These are phyloP conservation scores for Calonectria crousiana DNA, from an alignment of 2,329 filamentous ascomycete species.

Conservation along the genomic window DNA sequence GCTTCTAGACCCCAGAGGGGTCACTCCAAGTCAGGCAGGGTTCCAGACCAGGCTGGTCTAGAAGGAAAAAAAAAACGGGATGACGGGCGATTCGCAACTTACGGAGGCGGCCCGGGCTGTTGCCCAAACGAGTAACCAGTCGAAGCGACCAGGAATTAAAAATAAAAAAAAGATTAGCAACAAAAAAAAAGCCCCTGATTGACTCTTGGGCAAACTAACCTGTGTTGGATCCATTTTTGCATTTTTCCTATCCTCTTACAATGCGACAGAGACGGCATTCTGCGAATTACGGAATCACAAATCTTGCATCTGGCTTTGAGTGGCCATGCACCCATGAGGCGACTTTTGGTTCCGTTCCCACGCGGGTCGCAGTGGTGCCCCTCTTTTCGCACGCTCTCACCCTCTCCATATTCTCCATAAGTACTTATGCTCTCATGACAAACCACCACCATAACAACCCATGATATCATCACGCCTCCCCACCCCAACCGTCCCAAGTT, in stretches of 20 bases:
- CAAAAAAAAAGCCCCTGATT: background rate
- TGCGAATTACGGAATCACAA: background rate
- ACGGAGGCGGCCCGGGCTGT: constrained; percentile 6
- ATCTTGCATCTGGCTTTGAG: background rate
- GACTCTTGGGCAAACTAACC: background rate
- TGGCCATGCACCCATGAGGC: background rate
- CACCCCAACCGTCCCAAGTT: constrained; percentile 11
- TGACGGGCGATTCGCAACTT: constrained; percentile 8
- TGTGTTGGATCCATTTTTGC: background rate
- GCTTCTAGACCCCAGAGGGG: background rate
- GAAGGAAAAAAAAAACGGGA: constrained; percentile 12
- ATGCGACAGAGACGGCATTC: background rate
- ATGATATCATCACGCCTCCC: constrained; percentile 45
- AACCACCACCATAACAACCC: constrained; percentile 31
- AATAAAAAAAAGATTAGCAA: background rate
- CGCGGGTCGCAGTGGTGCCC: background rate
- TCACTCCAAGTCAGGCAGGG: background rate
- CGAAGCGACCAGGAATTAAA: too few species aligned
- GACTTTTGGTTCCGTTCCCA: background rate
- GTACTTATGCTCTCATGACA: constrained; percentile 20
- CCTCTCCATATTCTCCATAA: background rate
- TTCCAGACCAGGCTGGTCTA: constrained; percentile 2
- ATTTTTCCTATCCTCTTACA: background rate
- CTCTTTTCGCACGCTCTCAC: background rate
- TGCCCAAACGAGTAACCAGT: background rate